Evolutionary conservation across 2,329 filamentous ascomycete species (phyloP), one percentile per base, ranked within the genome.

Genomic region (Lachnellula subtilissima): DNA sequence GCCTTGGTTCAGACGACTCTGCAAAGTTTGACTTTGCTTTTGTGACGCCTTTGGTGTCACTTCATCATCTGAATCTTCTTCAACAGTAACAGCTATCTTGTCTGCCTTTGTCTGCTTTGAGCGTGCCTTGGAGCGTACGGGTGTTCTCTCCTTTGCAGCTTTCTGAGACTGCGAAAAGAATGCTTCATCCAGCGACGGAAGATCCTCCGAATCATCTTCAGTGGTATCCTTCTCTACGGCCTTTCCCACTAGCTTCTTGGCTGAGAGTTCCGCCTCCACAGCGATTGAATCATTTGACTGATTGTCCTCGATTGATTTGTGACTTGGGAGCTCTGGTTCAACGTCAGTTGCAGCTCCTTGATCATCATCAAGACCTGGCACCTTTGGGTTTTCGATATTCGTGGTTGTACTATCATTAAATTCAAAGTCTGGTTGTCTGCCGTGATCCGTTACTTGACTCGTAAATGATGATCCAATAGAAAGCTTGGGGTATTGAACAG

Each of bases 361-460:
- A 48, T 61, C 45, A 25, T 55, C 15, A 15, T 59, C 55, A 19
- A 55, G 6, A 15, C 50, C 53, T 11, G 52, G 39, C 4, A 54
- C 40, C 36, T 53, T 57, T 14, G 53, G 49, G 9, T 49, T 56
- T 17, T 62, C 61, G n/a, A 25, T 32, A 49, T 57, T 57, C 15
- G 56, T 43, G 5, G 37, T 15, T 36, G 50, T 50, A 45, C 55
- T 63, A 37, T 74, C 71, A 14, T 71, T 65, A 60, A 69, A 68
- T 51, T 73, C 72, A 5, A 73, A 74, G 54, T 80, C 77, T 3
- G 75, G 75, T 55, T 83, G 81, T 14, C 78, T 74, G 23, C 79
- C 80, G 56, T 66, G 63, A 75, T 81, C 57, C 48, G 72, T 61
- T 73, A 66, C 61, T 75, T 81, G 56, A 52, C 71, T 72, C 8